Percentiles rank a stretch among this genome's conserved stretches.
Evolutionary conservation across 2,329 filamentous ascomycete genomes (phyloP).

Genomic region (Fusarium sarcochroum): DNA sequence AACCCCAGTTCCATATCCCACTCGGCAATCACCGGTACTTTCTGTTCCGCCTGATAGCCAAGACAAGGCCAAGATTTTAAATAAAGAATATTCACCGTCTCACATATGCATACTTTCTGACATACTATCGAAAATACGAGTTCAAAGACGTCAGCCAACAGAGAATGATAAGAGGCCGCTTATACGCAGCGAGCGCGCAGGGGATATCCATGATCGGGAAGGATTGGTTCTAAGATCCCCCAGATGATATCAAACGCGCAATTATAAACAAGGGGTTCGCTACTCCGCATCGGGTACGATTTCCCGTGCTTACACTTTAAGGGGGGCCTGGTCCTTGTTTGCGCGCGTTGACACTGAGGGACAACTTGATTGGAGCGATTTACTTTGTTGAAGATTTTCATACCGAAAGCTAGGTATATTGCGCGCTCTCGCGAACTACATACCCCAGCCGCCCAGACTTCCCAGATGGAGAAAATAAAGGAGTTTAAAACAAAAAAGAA

Average conservation of each 20-base stretch:
- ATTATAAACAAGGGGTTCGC: conserved; percentile 29
- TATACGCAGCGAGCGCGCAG: neutral
- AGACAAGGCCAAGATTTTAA: conserved; percentile 23
- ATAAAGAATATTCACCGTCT: conserved; percentile 8
- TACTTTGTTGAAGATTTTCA: conserved; percentile 7
- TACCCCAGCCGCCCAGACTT: neutral
- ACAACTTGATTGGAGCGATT: conserved; percentile 21
- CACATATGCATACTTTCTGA: neutral
- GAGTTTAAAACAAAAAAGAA: conserved; percentile 4
- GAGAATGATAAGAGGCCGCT: conserved; percentile 10
- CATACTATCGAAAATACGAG: neutral
- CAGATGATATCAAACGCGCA: conserved; percentile 31
- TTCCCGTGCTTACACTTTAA: conserved; percentile 1
- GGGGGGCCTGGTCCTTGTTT: neutral
- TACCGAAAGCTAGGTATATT: conserved; percentile 21
- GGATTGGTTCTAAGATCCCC: conserved; percentile 13
- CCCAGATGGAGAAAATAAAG: neutral
- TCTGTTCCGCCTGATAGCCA: conserved; percentile 15
- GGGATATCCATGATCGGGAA: conserved; percentile 5
- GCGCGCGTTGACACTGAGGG: conserved; percentile 10
- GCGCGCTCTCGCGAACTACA: conserved; percentile 9
- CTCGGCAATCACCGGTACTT: neutral
- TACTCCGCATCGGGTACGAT: conserved; percentile 20
- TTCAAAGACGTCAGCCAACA: conserved; percentile 7
- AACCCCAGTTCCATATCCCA: neutral